These are phyloP conservation scores for Plasmodium vinckei DNA, from an alignment of 169 alveolate species.

Conservation along the genomic window DNA sequence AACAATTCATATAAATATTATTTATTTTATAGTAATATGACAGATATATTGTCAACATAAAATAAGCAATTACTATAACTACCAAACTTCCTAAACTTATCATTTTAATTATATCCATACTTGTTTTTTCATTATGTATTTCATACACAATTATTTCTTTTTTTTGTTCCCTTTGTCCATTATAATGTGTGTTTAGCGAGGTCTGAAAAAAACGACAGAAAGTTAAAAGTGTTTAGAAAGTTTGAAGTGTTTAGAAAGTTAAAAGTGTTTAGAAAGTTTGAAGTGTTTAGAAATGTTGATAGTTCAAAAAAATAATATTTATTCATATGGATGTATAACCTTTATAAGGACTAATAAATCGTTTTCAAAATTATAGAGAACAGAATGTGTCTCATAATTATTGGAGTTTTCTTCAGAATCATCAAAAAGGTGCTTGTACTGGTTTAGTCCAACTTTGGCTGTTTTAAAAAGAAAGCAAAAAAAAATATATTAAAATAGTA, in stretches of 20 bases:
- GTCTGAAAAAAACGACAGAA: conserved; percentile 19
- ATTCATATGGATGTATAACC: conserved; percentile 6
- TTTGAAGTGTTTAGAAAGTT: too few relatives aligned
- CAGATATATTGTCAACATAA: conserved; percentile 9
- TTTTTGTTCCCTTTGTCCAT: conserved; percentile 28
- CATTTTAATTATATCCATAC: not conserved
- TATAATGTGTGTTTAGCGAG: conserved; percentile 3
- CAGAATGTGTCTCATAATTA: conserved; percentile 33
- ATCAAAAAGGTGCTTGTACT: conserved; percentile 9
- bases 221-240: too few relatives aligned
- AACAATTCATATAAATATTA: conserved; percentile 12
- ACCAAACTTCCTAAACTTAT: conserved; percentile 22
- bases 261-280: too few relatives aligned
- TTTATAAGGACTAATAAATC: conserved; percentile 21
- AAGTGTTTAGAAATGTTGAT: too few relatives aligned
- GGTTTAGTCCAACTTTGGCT: conserved; percentile 10
- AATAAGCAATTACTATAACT: conserved; percentile 16
- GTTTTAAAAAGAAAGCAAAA: conserved; percentile 1
- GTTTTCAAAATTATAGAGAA: conserved; percentile 48
- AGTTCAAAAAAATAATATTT: too few relatives aligned
- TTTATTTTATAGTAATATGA: conserved; percentile 18
- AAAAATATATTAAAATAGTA: not conserved
- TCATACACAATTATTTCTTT: conserved; percentile 49
- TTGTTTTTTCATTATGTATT: not conserved
- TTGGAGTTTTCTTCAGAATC: not conserved